Base-by-base conservation (phyloP, 106 monocot genomes). In the Apostasia ramifera region DNA sequence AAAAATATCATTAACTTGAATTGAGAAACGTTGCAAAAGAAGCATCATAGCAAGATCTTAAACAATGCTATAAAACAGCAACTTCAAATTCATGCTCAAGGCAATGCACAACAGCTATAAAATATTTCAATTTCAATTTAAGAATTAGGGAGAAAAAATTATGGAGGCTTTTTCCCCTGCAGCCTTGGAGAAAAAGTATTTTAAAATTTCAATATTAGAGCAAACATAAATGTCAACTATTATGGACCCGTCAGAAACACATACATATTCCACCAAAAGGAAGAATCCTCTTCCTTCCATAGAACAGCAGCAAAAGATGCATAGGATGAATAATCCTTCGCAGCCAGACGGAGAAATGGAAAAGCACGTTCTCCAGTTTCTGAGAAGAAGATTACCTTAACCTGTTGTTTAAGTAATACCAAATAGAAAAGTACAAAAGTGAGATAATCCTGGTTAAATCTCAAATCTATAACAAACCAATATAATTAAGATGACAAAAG, bases 361-460 rank as follows among this genome's bases (percentile, higher is more conserved):
- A 72, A 54, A 59, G 92, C 87, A 76, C 97, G 89, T 51, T 93
- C 90, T 42, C 97, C 97, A 15, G 90, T 98, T 79, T 76, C 77
- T 78, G 97, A 98, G 81, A 98, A 93, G 71, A 52, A 70, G 38
- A 98, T 77, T n/a, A 93, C 85, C 74, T 93, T 98, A 46, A 93
- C 87, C 97, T 98, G 51, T 63, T 41, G 54, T 43, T 40, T 8
- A 2, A 44, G 38, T 12, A 12, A 62, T 43, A 62, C 12, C 42
- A 44, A 9, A 0, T 43, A 44, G 12, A 62, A 9, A 26, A 26
- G 26, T 26, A 26, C 26, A 26, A 26, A 26, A 26, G 26, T 26
- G 26, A 26, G 26, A 26, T 26, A 26, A 26, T 26, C 26, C 26
- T 26, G 26, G 26, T 26, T 26, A 26, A 26, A 26, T 26, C 26